phyloP scores from a whole-genome alignment of 2,329 filamentous ascomycete species.

The Nothopassalora personata region DNA sequence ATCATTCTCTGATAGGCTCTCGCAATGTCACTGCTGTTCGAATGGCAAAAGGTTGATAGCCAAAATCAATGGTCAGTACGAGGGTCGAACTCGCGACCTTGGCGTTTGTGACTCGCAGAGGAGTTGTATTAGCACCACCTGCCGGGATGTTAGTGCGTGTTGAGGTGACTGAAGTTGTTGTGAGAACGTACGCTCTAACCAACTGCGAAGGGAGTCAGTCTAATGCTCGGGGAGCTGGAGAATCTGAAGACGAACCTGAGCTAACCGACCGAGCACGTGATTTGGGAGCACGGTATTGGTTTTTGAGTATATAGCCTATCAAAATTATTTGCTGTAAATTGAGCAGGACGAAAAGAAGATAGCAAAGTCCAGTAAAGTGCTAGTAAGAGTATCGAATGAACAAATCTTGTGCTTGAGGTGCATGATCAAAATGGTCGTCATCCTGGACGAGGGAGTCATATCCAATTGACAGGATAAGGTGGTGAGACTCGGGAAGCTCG shows the following conservation, averaged over 20 bases:
- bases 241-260: neutral
- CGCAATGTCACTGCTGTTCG: neutral
- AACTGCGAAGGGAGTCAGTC: neutral
- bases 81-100: conserved; percentile 7
- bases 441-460: too few relatives aligned
- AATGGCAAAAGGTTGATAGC: neutral
- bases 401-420: too few relatives aligned
- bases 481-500: too few relatives aligned
- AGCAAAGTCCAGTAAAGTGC: too few relatives aligned
- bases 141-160: neutral
- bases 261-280: conserved; percentile 3
- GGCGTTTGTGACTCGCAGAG: neutral
- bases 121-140: conserved; percentile 4
- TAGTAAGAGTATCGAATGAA: too few relatives aligned
- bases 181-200: conserved; percentile 1
- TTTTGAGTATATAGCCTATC: too few relatives aligned
- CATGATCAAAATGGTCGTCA: too few relatives aligned
- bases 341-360: too few relatives aligned
- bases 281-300: too few relatives aligned
- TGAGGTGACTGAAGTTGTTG: neutral
- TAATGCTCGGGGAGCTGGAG: neutral
- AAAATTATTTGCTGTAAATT: too few relatives aligned
- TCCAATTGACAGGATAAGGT: too few relatives aligned
- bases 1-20: too few relatives aligned
- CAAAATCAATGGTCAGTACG: neutral